Evolutionary conservation across 2,329 filamentous ascomycete genomes (phyloP).

Genomic region (Capronia epimyces): DNA sequence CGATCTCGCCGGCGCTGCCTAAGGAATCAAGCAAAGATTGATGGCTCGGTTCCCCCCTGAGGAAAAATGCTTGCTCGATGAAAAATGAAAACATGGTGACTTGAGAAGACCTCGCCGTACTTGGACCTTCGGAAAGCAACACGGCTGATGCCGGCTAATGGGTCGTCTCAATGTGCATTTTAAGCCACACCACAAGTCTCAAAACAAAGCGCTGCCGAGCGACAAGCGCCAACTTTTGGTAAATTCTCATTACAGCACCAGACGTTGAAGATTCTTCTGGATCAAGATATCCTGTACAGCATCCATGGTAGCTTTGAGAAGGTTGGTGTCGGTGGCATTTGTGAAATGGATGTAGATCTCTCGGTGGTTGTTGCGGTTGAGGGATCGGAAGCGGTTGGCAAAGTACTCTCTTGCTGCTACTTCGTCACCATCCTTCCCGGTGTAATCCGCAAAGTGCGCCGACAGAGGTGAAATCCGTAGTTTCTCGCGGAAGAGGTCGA

Average conservation of each 20-base stretch:
- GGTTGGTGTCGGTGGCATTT: constrained; percentile 61
- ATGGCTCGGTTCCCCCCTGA: neutral
- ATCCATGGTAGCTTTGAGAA: constrained; percentile 80
- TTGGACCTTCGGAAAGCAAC: neutral
- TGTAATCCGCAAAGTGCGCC: constrained; percentile 73
- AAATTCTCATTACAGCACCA: constrained; percentile 58
- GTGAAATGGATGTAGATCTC: constrained; percentile 57
- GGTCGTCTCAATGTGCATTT: no score
- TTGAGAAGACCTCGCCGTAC: neutral
- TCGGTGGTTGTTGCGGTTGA: constrained; percentile 59
- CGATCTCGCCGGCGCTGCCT: constrained; percentile 18
- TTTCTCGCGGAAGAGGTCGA: constrained; percentile 78
- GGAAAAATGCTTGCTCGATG: neutral
- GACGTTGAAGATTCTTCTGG: constrained; percentile 72
- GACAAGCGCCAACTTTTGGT: neutral
- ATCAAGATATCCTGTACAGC: constrained; percentile 86
- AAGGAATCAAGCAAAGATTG: constrained; percentile 8
- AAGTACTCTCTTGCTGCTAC: constrained; percentile 76
- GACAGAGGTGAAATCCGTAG: constrained; percentile 64
- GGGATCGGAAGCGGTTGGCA: constrained; percentile 69
- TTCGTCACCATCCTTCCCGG: constrained; percentile 64
- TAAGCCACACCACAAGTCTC: neutral
- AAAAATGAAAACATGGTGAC: neutral
- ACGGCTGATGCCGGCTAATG: neutral
- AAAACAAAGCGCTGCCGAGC: neutral